These are phyloP conservation scores for Tricholoma bakamatsutake DNA, from an alignment of 768 basidiomycete species.

Conservation along the genomic window DNA sequence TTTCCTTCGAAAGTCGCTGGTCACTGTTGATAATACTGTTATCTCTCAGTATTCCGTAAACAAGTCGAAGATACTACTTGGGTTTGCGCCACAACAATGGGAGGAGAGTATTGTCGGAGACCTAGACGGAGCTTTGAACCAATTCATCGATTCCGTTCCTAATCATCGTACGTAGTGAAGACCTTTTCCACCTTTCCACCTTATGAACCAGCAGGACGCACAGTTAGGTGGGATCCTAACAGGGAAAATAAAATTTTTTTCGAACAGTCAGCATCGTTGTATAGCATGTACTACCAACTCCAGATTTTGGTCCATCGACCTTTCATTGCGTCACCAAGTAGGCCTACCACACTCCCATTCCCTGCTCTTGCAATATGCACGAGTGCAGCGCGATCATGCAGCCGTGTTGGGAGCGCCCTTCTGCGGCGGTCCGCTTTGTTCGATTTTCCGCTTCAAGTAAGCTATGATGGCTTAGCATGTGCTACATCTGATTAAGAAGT, in stretches of 20 bases:
- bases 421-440: constrained; percentile 27
- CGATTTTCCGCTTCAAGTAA: constrained; percentile 31
- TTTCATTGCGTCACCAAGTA: constrained; percentile 59
- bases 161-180: constrained; percentile 40
- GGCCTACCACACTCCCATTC: constrained; percentile 40
- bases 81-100: constrained; percentile 57
- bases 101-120: constrained; percentile 65
- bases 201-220: background rate
- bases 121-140: constrained; percentile 63
- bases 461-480: constrained; percentile 2
- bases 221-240: constrained; percentile 48
- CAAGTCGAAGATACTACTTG: constrained; percentile 59
- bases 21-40: background rate
- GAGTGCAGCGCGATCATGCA: constrained; percentile 74
- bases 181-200: constrained; percentile 11
- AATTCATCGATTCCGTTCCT: constrained; percentile 62
- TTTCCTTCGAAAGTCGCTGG: background rate
- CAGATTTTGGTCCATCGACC: constrained; percentile 76
- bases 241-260: constrained; percentile 39
- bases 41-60: constrained; percentile 70
- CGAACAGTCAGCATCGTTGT: constrained; percentile 58
- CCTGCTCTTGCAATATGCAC: constrained; percentile 74
- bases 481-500: background rate
- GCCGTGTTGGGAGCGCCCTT: constrained; percentile 65
- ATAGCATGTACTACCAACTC: constrained; percentile 43